Evolutionary conservation across 164 flowering plant species (phyloP), one percentile per base, ranked within the genome.

Genomic region (Stephania japonica): DNA sequence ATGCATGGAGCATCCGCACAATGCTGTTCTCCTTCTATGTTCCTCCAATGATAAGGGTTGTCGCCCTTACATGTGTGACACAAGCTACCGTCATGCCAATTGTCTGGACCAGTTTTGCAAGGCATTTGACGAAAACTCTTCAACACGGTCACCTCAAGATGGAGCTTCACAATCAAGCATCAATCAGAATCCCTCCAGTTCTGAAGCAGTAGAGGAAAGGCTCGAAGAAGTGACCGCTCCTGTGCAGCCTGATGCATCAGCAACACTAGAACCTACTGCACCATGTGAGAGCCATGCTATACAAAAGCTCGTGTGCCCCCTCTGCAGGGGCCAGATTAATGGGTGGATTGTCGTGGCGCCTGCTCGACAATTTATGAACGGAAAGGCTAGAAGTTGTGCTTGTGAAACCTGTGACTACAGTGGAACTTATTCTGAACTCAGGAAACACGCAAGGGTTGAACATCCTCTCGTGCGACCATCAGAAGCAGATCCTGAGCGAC

Each of bases 1-100:
- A 13, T 94, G 98, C 77, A 87, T 94, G 93, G 98, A 94, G 66
- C 94, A 89, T 76, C 98, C 98, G 49, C 98, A 92, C 78, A 94
- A 94, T 86, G 97, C 97, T 12, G 87, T 92, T 63, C 88, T 92
- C 19, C 90, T 94, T 62, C 59, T 87, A 7, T 92, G 98, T 78
- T 79, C 97, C 1, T 92, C 97, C 65, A 84, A 84, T 78, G 87
- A 88, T 18, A 94, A 88, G 78, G 98, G 98, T 1, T 94, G 98
- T 75, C 95, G 89, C 13, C 97, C 98, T 27, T 94, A 81, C 81
- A 91, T 94, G 93, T 94, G 98, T 77, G 92, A 90, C 78, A 94
- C 98, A 21, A 92, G 98, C 80, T 85, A 86, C 64, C 90, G 97
- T 7, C 97, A 90, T 77, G 92, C 98, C 0, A 94, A 94, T 70